Base-by-base conservation (phyloP, 2,329 filamentous ascomycete species). In the Paecilomyces formosus region DNA sequence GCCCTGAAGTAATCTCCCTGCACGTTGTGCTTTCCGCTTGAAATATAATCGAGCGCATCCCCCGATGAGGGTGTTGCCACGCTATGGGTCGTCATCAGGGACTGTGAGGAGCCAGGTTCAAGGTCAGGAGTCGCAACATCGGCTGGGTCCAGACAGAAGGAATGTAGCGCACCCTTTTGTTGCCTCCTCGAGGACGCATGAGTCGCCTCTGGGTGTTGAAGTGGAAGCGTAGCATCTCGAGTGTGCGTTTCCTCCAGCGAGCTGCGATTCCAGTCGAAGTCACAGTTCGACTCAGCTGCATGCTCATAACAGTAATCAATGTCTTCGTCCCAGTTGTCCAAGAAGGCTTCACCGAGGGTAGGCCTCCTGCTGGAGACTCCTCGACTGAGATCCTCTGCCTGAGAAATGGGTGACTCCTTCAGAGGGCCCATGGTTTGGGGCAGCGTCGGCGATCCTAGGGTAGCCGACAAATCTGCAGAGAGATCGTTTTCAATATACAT, bases 281-380 rank as follows among this genome's bases (percentile, higher is more conserved):
- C 78, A 62, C 81, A 85, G 56, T 82, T 81, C 1, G 83, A 82
- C 68, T 86, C 84, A 5, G 83, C 79, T 26, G 81, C 82, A 65
- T 84, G 80, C 60, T 85, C 81, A 63, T 86, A 86, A 64, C 82
- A 84, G 64, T 82, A 85, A 62, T 86, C 83, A 58, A 86, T 82
- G 60, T 85, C 82, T 45, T 84, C 82, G 64, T 86, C 83, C 84
- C 84, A 86, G 1, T 79, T 81, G 53, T 72, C 71, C 58, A 70
- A 71, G 35, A 72, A 63, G 31, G 69, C 68, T 30, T 70, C 70
- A 50, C 67, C 64, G 52, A 61, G 61, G 60, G 57, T 63, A 57
- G 55, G 60, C 58, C 53, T 64, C 56, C 56, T 60, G 57, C 28
- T 15, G 18, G 28, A 11, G 61, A 60, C 64, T 39, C 60, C 62